Evolutionary conservation across 805 yeast species (phyloP), one percentile per base, ranked within the genome.

Genomic region (Spathaspora girioi): DNA sequence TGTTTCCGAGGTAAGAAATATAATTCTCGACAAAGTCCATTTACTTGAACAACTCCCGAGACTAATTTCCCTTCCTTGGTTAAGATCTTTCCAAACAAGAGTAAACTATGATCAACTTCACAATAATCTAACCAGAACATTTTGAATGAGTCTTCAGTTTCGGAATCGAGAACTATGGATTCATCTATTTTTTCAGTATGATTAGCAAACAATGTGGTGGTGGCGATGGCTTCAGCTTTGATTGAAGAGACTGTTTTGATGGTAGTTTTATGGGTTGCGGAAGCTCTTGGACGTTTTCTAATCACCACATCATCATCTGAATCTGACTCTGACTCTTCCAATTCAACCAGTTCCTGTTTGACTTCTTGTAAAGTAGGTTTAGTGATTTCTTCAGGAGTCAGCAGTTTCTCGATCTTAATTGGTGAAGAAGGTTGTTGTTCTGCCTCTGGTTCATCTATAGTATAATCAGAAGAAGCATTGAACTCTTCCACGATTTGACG

Each of bases 121-220:
- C 87, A 77, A 65, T 84, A 91, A 67, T 94, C 99, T 29, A 88
- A 69, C 97, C 97, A 94, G 66, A 79, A 94, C 84, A 93, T 83
- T 59, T 81, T 80, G 63, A 91, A 79, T 0, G 76, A 58, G 43
- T 78, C 79, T 2, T 74, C 66, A n/a, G 68, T 67, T 8, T 64
- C 64, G 45, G 55, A 62, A 12, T 54, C 58, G 5, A 42, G 46
- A 9, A 55, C 59, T n/a, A 62, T 46, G 14, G 57, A 56, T 45
- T 63, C 60, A 10, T 66, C 70, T 23, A 73, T 46, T 52, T 74
- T 74, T 31, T 69, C 73, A 2, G 75, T 69, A 52, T 66, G 62
- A 31, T 63, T 59, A 9, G 60, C 51, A 23, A 59, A 54, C 3
- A 35, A 35, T 12, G 66, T 47, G 26, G 59, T 55, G 9, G 58